Base-by-base conservation (phyloP, 306 rosid species). In the Glycyrrhiza uralensis region DNA sequence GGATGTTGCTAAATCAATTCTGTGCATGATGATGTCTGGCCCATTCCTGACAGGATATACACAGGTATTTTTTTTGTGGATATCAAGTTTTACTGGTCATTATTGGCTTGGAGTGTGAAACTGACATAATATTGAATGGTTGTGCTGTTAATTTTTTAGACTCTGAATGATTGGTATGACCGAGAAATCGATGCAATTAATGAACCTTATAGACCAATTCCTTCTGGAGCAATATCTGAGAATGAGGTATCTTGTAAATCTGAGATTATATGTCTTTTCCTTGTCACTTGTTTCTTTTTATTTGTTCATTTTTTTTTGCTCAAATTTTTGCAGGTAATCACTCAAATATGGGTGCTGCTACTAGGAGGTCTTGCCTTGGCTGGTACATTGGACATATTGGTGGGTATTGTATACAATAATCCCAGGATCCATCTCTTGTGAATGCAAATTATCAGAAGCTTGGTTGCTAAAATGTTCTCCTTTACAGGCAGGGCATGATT, bases 161-260 rank as follows among this genome's bases (percentile, higher is more conserved):
- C 99, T 23, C 36, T 94, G 57, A 94, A 94, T 76, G 99, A 94
- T 76, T 94, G 97, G 97, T 94, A 94, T 81, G 99, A 91, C 84
- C 83, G 97, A 82, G 99, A 94, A 61, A 89, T 91, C 14, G 97
- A 94, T 85, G 99, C 99, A 18, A 94, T 94, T 49, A 94, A 94
- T 30, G 99, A 94, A 76, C 99, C 99, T 72, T 94, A 94, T 67
- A 91, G 99, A 42, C 99, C 99, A 44, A 94, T 94, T 85, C 99
- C 99, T 67, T 94, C 99, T 0, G 99, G 99, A 23, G 93, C 88
- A 56, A 94, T 91, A 80, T 81, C 99, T 73, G 97, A 94, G 87
- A 84, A 78, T 68, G 99, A 94, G 97, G 99, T 87, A 76, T 69
- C 76, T 46, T 76, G 33, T 18, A 29, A 42, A 50, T 18, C 28